A percentile compares a stretch with the other conserved stretches of the same genome.
Conservation (phyloP, 192 early-diverging fungal genomes). For the Linnemannia elongata region DNA sequence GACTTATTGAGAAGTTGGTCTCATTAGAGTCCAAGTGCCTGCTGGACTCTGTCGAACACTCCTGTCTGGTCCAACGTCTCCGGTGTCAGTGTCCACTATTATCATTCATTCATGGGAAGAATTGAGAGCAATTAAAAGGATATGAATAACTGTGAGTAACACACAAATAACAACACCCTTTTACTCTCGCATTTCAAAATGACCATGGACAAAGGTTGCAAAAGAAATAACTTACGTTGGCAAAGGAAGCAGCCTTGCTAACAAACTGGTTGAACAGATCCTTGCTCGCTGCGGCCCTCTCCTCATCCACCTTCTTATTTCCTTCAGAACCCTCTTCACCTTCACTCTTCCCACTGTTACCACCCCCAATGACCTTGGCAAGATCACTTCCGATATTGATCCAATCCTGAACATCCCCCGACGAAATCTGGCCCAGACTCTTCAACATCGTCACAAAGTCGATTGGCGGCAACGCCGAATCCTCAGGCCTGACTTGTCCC, state of each 20-base stretch:
- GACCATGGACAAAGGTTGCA: neutral
- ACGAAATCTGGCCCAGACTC: constrained; percentile 8
- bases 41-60: constrained; percentile 23
- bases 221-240: constrained; percentile 36
- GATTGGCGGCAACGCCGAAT: neutral
- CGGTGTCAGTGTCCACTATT: constrained; percentile 35
- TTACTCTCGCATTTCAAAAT: neutral
- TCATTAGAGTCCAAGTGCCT: neutral
- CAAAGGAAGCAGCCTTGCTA: constrained; percentile 35
- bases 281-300: neutral
- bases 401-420: constrained; percentile 30
- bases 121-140: neutral
- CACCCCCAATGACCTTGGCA: neutral
- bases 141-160: constrained; percentile 1
- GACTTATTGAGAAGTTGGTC: neutral
- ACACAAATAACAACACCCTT: no score
- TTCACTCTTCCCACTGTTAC: neutral
- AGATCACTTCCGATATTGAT: constrained; percentile 15
- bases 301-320: neutral
- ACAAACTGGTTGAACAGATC: constrained; percentile 38
- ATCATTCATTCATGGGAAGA: neutral
- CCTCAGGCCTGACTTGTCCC: constrained; percentile 9
- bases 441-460: constrained; percentile 15
- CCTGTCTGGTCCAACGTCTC: constrained; percentile 27
- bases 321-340: neutral